Percentiles rank a stretch among this genome's conserved stretches.
Conservation (phyloP, 2,329 filamentous ascomycete genomes). For the Nemania serpens region DNA sequence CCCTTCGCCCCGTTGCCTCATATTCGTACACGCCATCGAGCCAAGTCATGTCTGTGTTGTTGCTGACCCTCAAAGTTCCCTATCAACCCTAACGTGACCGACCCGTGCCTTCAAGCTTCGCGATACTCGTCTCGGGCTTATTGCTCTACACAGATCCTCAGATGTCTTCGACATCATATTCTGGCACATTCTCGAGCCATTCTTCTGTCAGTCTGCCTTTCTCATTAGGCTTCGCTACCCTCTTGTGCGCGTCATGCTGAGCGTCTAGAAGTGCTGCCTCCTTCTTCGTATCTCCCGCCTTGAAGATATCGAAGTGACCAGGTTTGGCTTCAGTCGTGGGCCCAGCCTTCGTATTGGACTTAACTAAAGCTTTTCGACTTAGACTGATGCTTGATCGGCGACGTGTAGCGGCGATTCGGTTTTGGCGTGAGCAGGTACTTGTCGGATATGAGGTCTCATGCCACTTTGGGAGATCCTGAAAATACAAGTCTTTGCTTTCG, state of each 20-base stretch:
- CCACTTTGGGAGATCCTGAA: background rate
- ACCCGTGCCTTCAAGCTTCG: background rate
- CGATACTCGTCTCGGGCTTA: background rate
- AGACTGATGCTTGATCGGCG: background rate
- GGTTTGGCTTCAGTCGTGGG: background rate
- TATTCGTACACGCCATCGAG: background rate
- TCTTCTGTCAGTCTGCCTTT: constrained; percentile 15
- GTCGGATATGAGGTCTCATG: constrained; percentile 3
- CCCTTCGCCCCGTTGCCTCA: background rate
- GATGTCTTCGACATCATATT: background rate
- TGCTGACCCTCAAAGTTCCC: background rate
- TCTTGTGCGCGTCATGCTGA: background rate
- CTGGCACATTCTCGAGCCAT: constrained; percentile 24
- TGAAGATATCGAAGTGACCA: background rate
- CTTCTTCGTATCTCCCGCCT: background rate
- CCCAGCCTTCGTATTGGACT: too few relatives aligned
- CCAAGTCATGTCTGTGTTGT: background rate
- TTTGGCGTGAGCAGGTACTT: background rate
- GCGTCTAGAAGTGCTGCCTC: constrained; percentile 18
- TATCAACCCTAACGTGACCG: background rate
- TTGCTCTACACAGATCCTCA: background rate
- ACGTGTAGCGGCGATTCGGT: background rate
- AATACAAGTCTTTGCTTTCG: background rate
- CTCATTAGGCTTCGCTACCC: background rate
- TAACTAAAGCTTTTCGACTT: too few relatives aligned